phyloP scores from a whole-genome alignment of 352 stramenopile species.

The Phytophthora boehmeriae region DNA sequence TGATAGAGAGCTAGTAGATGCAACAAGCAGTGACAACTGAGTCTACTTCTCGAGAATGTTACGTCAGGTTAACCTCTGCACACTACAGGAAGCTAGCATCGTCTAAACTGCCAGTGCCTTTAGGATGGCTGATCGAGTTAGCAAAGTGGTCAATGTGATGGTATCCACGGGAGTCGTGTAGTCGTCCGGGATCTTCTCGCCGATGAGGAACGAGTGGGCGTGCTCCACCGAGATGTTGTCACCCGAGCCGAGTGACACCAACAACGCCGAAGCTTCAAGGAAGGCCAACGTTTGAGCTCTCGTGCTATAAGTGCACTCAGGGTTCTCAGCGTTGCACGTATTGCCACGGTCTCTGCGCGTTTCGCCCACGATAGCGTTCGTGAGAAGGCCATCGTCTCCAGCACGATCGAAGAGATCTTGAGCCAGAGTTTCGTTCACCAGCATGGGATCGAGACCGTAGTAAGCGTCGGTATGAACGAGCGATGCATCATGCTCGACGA shows the following conservation, averaged over 20 bases:
- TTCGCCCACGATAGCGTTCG: conserved; percentile 26
- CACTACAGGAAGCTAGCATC: no score
- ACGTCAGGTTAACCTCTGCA: no score
- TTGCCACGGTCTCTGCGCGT: conserved; percentile 30
- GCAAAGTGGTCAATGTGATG: conserved; percentile 18
- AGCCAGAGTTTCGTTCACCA: conserved; percentile 27
- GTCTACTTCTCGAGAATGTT: no score
- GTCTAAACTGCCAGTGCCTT: conserved; percentile 31
- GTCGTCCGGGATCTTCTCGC: conserved; percentile 39
- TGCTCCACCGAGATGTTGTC: conserved; percentile 35
- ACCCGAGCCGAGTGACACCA: conserved; percentile 24
- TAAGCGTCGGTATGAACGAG: conserved; percentile 43
- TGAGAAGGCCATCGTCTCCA: conserved; percentile 24
- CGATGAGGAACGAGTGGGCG: conserved; percentile 34
- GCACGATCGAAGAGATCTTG: conserved; percentile 34
- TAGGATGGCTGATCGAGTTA: conserved; percentile 23
- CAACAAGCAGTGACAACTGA: no score
- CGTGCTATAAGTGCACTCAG: conserved; percentile 26
- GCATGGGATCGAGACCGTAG: conserved; percentile 36
- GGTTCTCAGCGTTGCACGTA: conserved; percentile 36
- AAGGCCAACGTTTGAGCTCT: conserved; percentile 27
- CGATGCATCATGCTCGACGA: conserved; percentile 56
- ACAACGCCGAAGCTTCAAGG: conserved; percentile 27
- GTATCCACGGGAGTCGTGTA: conserved; percentile 18
- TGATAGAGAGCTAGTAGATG: no score